Percentiles rank a stretch among this genome's conserved stretches.
Conservation (phyloP, 345 rosid species). For the Pugionium dolabratum region DNA sequence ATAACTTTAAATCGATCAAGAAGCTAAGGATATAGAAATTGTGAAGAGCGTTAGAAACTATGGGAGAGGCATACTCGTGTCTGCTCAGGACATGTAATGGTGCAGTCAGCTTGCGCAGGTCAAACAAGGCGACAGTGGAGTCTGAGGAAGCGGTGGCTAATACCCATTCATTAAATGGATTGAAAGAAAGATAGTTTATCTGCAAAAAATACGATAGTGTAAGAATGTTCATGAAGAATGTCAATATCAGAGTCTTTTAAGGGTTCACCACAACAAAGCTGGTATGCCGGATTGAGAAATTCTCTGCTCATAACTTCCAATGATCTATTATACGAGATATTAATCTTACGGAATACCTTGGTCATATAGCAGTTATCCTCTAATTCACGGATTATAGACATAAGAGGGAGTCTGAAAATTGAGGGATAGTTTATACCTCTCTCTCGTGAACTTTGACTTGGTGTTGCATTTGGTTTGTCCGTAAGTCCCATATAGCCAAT, state of each 20-base stretch:
- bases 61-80: slow-evolving; percentile 58
- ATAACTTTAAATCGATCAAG: background rate
- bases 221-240: slow-evolving; percentile 6
- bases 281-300: background rate
- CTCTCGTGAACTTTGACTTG: slow-evolving; percentile 76
- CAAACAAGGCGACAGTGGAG: slow-evolving; percentile 75
- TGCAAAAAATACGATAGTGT: slow-evolving; percentile 34
- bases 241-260: background rate
- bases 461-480: slow-evolving; percentile 68
- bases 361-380: background rate
- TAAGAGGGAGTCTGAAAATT: background rate
- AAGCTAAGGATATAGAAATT: slow-evolving; percentile 1
- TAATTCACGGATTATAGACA: background rate
- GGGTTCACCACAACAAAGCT: background rate
- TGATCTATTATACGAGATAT: background rate
- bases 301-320: background rate
- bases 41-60: slow-evolving; percentile 2
- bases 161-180: slow-evolving; percentile 81
- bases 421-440: slow-evolving; percentile 53
- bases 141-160: slow-evolving; percentile 95
- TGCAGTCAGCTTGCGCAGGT: slow-evolving; percentile 64
- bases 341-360: background rate
- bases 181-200: slow-evolving; percentile 87
- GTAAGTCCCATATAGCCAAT: slow-evolving; percentile 82
- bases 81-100: slow-evolving; percentile 75